Evolutionary conservation across 192 early-diverging fungal genomes (phyloP).

Genomic region (Dissophora ornata): DNA sequence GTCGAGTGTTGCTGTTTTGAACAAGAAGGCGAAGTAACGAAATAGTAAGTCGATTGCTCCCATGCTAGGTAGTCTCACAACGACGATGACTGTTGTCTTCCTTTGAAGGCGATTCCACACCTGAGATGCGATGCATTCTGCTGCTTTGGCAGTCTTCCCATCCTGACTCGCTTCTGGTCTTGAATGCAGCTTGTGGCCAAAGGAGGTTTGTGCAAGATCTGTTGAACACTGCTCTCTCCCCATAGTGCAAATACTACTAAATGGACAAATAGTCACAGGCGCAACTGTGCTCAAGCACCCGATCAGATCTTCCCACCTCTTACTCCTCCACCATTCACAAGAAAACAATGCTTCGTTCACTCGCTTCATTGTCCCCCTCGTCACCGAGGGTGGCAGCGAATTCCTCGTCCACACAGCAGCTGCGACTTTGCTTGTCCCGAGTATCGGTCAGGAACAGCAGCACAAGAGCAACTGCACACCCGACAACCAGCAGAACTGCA

Average conservation of each 20-base stretch:
- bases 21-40: not conserved
- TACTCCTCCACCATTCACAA: not conserved
- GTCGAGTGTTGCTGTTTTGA: slow-evolving; percentile 4
- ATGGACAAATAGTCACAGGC: too few species aligned
- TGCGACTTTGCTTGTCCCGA: not conserved
- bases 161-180: not conserved
- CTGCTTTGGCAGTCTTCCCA: slow-evolving; percentile 21
- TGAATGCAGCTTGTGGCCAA: too few species aligned
- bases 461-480: not conserved
- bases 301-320: not conserved
- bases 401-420: not conserved
- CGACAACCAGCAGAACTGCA: not conserved
- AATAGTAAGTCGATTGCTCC: too few species aligned
- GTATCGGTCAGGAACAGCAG: slow-evolving; percentile 4
- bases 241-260: too few species aligned
- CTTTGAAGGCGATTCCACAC: slow-evolving; percentile 8
- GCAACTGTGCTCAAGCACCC: too few species aligned
- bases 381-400: not conserved
- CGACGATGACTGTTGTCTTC: too few species aligned
- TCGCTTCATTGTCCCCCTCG: not conserved
- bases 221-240: too few species aligned
- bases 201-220: too few species aligned
- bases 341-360: slow-evolving; percentile 22
- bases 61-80: too few species aligned
- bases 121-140: slow-evolving; percentile 7